A percentile compares a stretch with the other conserved stretches of the same genome.
Evolutionary conservation across 1,284 basidiomycete species (phyloP).

Genomic region (Porphyrellus sp.): DNA sequence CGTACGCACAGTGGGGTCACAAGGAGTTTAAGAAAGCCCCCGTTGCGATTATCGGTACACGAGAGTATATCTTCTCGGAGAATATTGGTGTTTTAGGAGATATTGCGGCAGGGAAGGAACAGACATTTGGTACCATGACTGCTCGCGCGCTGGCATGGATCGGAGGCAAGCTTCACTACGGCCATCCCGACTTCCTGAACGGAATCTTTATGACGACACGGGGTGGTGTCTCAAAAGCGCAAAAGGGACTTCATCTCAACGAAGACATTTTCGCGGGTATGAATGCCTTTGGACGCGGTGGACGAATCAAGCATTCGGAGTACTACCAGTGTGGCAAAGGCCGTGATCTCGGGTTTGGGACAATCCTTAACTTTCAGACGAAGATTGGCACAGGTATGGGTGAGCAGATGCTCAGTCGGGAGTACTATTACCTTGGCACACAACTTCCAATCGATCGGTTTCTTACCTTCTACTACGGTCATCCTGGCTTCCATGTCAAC

Average conservation of each 20-base stretch:
- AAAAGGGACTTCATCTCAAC: slow-evolving; percentile 97
- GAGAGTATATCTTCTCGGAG: slow-evolving; percentile 99
- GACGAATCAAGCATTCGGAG: slow-evolving; percentile 98
- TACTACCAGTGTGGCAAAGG: slow-evolving; percentile 99
- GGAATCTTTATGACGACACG: slow-evolving; percentile 98
- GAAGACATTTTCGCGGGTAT: slow-evolving; percentile 99
- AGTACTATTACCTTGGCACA: slow-evolving; percentile 99
- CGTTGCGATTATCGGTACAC: slow-evolving; percentile 95
- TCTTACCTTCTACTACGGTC: slow-evolving; percentile 99
- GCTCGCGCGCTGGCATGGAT: slow-evolving; percentile 96
- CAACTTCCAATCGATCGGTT: slow-evolving; percentile 98
- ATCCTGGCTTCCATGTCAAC: slow-evolving; percentile 99
- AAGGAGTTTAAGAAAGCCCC: slow-evolving; percentile 87
- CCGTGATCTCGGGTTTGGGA: slow-evolving; percentile 98
- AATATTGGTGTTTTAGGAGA: slow-evolving; percentile 99
- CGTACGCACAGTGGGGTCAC: slow-evolving; percentile 86
- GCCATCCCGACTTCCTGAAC: slow-evolving; percentile 98
- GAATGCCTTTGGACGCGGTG: slow-evolving; percentile 97
- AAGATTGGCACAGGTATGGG: slow-evolving; percentile 99
- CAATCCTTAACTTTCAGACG: slow-evolving; percentile 99
- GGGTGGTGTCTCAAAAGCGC: slow-evolving; percentile 97
- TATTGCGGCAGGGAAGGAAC: slow-evolving; percentile 97
- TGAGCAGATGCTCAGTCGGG: slow-evolving; percentile 98
- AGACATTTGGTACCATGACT: slow-evolving; percentile 97
- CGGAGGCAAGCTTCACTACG: slow-evolving; percentile 98